phyloP scores from a whole-genome alignment of 495 filamentous ascomycete species.

The Talaromyces thailandensis region DNA sequence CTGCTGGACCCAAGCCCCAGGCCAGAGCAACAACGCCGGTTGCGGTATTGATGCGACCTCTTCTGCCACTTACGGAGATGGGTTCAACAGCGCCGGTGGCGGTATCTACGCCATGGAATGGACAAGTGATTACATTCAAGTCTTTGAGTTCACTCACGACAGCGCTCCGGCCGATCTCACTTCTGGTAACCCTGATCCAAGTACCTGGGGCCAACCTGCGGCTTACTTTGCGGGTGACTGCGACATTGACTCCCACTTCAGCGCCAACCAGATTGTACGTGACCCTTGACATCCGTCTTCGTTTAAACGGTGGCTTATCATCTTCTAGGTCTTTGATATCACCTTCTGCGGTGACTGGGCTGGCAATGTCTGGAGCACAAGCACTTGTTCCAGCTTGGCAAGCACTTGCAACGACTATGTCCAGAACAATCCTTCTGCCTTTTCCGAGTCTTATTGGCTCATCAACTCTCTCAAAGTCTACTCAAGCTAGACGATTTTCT shows the following conservation, averaged over 20 bases:
- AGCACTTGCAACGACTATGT: conserved; percentile 53
- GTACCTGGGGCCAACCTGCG: conserved; percentile 47
- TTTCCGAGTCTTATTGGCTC: conserved; percentile 56
- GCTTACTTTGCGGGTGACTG: conserved; percentile 53
- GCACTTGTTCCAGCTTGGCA: conserved; percentile 24
- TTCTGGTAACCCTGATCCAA: conserved; percentile 42
- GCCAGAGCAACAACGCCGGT: conserved; percentile 39
- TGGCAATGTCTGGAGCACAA: conserved; percentile 30
- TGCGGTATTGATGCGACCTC: conserved; percentile 38
- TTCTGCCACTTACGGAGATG: conserved; percentile 38
- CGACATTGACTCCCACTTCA: conserved; percentile 52
- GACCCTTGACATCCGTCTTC: not conserved
- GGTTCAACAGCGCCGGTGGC: conserved; percentile 49
- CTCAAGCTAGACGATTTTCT: conserved; percentile 15
- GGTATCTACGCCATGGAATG: conserved; percentile 60
- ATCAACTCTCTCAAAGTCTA: conserved; percentile 60
- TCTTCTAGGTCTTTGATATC: conserved; percentile 46
- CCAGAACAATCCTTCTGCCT: conserved; percentile 50
- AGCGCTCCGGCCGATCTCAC: conserved; percentile 44
- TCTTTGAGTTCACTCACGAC: conserved; percentile 51
- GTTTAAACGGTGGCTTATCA: not conserved
- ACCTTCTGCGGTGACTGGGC: conserved; percentile 64
- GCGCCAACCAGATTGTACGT: conserved; percentile 51
- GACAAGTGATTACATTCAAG: conserved; percentile 45
- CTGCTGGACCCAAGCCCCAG: conserved; percentile 44